These are phyloP conservation scores for Rhizopogon vesiculosus DNA, from an alignment of 768 basidiomycete genomes.

Conservation along the genomic window DNA sequence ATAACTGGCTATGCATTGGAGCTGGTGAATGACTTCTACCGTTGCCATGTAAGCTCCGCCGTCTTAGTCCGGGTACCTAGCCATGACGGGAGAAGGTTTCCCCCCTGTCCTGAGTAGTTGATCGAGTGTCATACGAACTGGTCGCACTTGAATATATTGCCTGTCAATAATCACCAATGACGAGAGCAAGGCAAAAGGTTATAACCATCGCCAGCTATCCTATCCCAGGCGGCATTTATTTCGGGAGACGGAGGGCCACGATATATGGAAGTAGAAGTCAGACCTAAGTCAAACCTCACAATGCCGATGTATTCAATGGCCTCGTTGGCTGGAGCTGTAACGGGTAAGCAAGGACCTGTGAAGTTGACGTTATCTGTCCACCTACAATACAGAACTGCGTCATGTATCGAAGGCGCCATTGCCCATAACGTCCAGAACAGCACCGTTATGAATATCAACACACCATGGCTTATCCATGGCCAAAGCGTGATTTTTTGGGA, in stretches of 20 bases:
- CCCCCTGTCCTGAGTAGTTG: constrained; percentile 3
- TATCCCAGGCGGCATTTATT: constrained; percentile 8
- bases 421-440: too few species aligned
- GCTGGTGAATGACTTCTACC: constrained; percentile 6
- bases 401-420: too few species aligned
- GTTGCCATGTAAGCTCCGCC: constrained; percentile 6
- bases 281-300: not conserved
- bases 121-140: not conserved
- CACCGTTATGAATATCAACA: too few species aligned
- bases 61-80: constrained; percentile 5
- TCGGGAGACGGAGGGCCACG: constrained; percentile 3
- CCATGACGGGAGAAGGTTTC: not conserved
- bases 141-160: not conserved
- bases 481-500: too few species aligned
- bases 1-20: constrained; percentile 4
- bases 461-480: too few species aligned
- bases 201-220: constrained; percentile 2
- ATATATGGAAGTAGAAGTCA: not conserved
- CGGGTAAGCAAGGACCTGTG: too few species aligned
- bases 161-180: too few species aligned
- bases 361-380: too few species aligned
- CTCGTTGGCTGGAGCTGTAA: constrained; percentile 5
- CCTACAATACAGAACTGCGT: too few species aligned
- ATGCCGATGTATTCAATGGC: constrained; percentile 6
- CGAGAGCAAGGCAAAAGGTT: not conserved